Evolutionary conservation across 1,284 basidiomycete species (phyloP).

Genomic region (Farysia itapuensis): DNA sequence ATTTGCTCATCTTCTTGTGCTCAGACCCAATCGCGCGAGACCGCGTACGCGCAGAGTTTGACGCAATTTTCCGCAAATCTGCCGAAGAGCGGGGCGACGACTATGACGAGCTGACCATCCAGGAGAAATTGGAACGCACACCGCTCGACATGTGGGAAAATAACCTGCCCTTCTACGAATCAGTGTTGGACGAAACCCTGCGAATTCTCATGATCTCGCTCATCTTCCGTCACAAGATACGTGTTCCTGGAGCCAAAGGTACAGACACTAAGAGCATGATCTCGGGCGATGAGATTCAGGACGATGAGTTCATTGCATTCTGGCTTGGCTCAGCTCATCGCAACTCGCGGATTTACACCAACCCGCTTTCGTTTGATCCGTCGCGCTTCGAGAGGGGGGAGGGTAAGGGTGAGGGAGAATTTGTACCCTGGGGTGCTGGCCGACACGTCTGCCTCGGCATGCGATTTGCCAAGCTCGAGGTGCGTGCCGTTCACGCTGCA

Average conservation of each 20-base stretch:
- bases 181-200: slow-evolving; percentile 34
- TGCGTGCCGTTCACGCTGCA: slow-evolving; percentile 18
- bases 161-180: slow-evolving; percentile 15
- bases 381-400: slow-evolving; percentile 24
- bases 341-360: slow-evolving; percentile 24
- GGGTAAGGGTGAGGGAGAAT: slow-evolving; percentile 29
- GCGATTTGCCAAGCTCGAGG: slow-evolving; percentile 40
- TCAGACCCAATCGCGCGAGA: slow-evolving; percentile 7
- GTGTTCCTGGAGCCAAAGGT: slow-evolving; percentile 7
- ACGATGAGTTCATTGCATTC: slow-evolving; percentile 27
- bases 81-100: slow-evolving; percentile 25
- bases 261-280: slow-evolving; percentile 9
- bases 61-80: slow-evolving; percentile 9
- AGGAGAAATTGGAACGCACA: slow-evolving; percentile 15
- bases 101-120: slow-evolving; percentile 17
- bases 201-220: slow-evolving; percentile 26
- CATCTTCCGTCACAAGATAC: slow-evolving; percentile 32
- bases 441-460: slow-evolving; percentile 38
- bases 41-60: slow-evolving; percentile 20
- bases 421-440: slow-evolving; percentile 39
- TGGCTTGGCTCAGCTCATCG: slow-evolving; percentile 32
- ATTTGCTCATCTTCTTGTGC: slow-evolving; percentile 17
- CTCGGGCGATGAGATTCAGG: slow-evolving; percentile 11
- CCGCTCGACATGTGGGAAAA: slow-evolving; percentile 27
- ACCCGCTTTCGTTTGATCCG: slow-evolving; percentile 37